Conservation (phyloP, 106 monocot species). For the Narthecium ossifragum region DNA sequence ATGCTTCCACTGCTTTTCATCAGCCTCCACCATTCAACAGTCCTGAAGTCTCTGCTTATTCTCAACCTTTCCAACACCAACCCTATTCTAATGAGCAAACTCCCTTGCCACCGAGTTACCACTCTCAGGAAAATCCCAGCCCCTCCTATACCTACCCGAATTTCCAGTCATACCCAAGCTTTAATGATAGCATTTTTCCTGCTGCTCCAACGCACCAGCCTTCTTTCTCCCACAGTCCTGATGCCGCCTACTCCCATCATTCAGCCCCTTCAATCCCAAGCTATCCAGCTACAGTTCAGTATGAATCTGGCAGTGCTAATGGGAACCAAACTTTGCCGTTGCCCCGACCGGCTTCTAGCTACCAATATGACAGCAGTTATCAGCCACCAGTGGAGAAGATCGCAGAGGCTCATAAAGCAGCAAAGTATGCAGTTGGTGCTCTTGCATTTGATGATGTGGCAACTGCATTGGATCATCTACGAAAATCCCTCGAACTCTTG, state of each 20-base stretch:
- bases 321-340: conserved; percentile 8
- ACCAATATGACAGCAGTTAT: conserved; percentile 56
- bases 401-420: conserved; percentile 70
- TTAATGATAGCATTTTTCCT: conserved; percentile 44
- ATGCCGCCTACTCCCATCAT: conserved; percentile 16
- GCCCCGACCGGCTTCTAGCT: conserved; percentile 23
- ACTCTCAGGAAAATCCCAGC: conserved; percentile 19
- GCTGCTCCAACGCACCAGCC: conserved; percentile 45
- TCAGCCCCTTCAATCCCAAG: conserved; percentile 16
- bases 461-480: conserved; percentile 56
- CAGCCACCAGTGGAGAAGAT: conserved; percentile 66
- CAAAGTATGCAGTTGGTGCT: conserved; percentile 71
- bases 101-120: conserved; percentile 21
- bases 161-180: conserved; percentile 72
- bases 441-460: conserved; percentile 79
- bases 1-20: conserved; percentile 19
- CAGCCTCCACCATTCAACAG: conserved; percentile 11
- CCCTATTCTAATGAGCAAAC: conserved; percentile 23
- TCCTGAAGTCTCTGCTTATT: conserved; percentile 30
- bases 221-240: conserved; percentile 36
- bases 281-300: conserved; percentile 12
- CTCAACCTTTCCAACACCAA: conserved; percentile 25
- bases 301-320: conserved; percentile 6
- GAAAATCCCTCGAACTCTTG: conserved; percentile 51
- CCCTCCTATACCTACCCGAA: conserved; percentile 40